Conservation (phyloP, 345 rosid species). For the Physaria fendleri region DNA sequence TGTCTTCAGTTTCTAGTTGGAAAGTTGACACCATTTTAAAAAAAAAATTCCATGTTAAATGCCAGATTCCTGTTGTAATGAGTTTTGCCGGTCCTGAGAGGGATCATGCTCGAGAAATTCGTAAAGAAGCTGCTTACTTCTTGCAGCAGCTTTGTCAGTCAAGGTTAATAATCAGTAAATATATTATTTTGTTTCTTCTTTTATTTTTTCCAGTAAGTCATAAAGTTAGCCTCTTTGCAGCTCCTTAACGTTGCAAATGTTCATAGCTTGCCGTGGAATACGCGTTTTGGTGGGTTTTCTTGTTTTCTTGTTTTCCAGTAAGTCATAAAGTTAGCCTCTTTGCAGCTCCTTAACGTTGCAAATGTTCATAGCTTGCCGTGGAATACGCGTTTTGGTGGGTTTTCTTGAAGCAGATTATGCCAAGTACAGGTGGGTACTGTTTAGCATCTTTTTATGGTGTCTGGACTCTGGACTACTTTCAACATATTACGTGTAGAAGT, state of each 20-base stretch:
- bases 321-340: too few relatives aligned
- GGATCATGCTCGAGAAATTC: slow-evolving; percentile 69
- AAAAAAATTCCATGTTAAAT: slow-evolving; percentile 13
- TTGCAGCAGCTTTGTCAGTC: slow-evolving; percentile 95
- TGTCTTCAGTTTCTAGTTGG: not conserved
- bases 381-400: slow-evolving; percentile 91
- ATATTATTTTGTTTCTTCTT: not conserved
- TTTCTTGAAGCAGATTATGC: slow-evolving; percentile 98
- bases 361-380: slow-evolving; percentile 96
- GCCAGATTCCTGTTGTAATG: slow-evolving; percentile 85
- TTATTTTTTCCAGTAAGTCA: slow-evolving; percentile 1
- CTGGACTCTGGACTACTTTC: slow-evolving; percentile 1
- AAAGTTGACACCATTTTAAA: not conserved
- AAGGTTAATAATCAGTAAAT: slow-evolving; percentile 46
- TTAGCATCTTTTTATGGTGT: slow-evolving; percentile 3
- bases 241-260: slow-evolving; percentile 93
- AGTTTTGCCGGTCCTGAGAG: slow-evolving; percentile 66
- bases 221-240: slow-evolving; percentile 44
- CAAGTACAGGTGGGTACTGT: slow-evolving; percentile 65
- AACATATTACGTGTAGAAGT: not conserved
- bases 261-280: slow-evolving; percentile 92
- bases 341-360: slow-evolving; percentile 92
- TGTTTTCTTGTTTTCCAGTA: too few relatives aligned
- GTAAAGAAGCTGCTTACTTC: slow-evolving; percentile 93
- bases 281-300: slow-evolving; percentile 91